Evolutionary conservation across 1,284 basidiomycete genomes (phyloP).

Genomic region (Neotropicomus parvogracilis): DNA sequence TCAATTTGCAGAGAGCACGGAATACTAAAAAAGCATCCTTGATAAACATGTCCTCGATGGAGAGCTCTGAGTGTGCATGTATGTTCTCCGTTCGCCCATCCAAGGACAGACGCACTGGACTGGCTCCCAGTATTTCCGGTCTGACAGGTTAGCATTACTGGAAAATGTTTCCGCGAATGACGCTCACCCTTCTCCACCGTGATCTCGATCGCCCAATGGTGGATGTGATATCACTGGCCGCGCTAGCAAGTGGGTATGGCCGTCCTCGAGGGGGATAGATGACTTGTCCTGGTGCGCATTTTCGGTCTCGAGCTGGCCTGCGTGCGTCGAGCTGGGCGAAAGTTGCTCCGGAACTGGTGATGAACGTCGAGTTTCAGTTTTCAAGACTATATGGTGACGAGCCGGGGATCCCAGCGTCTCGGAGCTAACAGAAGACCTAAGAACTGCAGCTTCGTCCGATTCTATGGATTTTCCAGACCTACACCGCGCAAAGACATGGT

Average conservation of each 20-base stretch:
- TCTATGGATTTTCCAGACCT: slow-evolving; percentile 37
- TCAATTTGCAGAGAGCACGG: slow-evolving; percentile 91
- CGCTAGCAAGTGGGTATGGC: background rate
- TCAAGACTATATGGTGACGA: slow-evolving; percentile 6
- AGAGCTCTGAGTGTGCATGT: slow-evolving; percentile 35
- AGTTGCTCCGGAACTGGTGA: slow-evolving; percentile 7
- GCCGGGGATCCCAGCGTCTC: slow-evolving; percentile 20
- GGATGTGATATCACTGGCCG: background rate
- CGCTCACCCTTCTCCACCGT: slow-evolving; percentile 26
- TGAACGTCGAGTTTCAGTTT: slow-evolving; percentile 13
- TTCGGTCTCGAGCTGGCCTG: slow-evolving; percentile 3
- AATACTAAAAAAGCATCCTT: slow-evolving; percentile 98
- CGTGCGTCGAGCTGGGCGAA: slow-evolving; percentile 4
- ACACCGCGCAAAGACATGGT: slow-evolving; percentile 88
- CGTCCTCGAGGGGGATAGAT: slow-evolving; percentile 5
- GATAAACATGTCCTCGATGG: slow-evolving; percentile 80
- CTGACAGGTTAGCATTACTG: slow-evolving; percentile 10
- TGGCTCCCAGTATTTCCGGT: slow-evolving; percentile 3
- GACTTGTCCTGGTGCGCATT: slow-evolving; percentile 1
- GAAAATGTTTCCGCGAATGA: background rate
- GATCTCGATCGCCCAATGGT: slow-evolving; percentile 7
- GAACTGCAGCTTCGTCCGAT: slow-evolving; percentile 21
- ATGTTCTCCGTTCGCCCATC: slow-evolving; percentile 15
- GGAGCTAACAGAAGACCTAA: slow-evolving; percentile 24
- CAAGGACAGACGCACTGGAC: slow-evolving; percentile 9